phyloP scores from a whole-genome alignment of 306 rosid species.

The Cucumis sativus region Cucumber_9930_V3 NC_026659.2:19687501-19688000 shows the following conservation, averaged over 20 bases:
- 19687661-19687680: conserved; percentile 71
- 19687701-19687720: conserved; percentile 79
- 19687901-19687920: neutral
- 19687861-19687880: neutral
- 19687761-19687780: neutral
- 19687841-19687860: no score
- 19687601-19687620: neutral
- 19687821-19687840: no score
- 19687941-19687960: neutral
- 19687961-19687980: neutral
- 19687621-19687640: conserved; percentile 28
- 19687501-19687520: neutral
- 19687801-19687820: neutral
- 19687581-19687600: neutral
- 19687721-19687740: conserved; percentile 74
- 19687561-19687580: neutral
- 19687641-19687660: conserved; percentile 73
- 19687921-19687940: neutral
- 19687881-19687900: neutral
- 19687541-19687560: neutral
- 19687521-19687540: no score
- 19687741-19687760: conserved; percentile 41
- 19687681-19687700: conserved; percentile 88
- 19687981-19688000: neutral
- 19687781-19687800: conserved; percentile 6